Evolutionary conservation across 1,139 yeast genomes (phyloP).

Genomic region (Hyphopichia fennica): DNA sequence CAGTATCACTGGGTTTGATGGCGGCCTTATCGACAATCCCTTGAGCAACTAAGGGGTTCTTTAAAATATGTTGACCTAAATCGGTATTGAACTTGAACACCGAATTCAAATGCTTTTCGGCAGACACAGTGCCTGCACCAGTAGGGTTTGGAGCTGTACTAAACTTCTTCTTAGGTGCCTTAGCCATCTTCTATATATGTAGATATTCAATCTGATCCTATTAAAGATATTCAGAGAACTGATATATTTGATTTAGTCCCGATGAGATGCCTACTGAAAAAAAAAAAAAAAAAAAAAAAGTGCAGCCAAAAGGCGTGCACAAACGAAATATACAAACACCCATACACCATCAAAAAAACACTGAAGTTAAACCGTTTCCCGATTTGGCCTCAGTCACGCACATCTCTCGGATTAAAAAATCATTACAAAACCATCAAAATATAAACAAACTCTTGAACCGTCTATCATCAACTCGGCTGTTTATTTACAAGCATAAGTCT

Average conservation of each 20-base stretch:
- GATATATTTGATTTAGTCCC: neutral
- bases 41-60: constrained; percentile 95
- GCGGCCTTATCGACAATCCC: constrained; percentile 97
- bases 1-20: constrained; percentile 88
- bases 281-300: neutral
- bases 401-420: neutral
- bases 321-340: neutral
- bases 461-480: neutral
- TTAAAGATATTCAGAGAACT: too few species aligned
- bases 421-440: too few species aligned
- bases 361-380: too few species aligned
- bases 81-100: constrained; percentile 96
- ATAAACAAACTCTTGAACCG: neutral
- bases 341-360: too few species aligned
- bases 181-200: constrained; percentile 42
- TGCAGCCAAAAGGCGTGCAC: neutral
- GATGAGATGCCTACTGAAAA: neutral
- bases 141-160: constrained; percentile 40
- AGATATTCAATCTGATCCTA: neutral
- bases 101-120: constrained; percentile 70
- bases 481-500: neutral
- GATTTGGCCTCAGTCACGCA: too few species aligned
- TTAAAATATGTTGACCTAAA: constrained; percentile 94
- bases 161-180: constrained; percentile 56
- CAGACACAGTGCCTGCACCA: constrained; percentile 51